Base-by-base conservation (phyloP, 441 rosid genomes). In the Croton setiger region DNA sequence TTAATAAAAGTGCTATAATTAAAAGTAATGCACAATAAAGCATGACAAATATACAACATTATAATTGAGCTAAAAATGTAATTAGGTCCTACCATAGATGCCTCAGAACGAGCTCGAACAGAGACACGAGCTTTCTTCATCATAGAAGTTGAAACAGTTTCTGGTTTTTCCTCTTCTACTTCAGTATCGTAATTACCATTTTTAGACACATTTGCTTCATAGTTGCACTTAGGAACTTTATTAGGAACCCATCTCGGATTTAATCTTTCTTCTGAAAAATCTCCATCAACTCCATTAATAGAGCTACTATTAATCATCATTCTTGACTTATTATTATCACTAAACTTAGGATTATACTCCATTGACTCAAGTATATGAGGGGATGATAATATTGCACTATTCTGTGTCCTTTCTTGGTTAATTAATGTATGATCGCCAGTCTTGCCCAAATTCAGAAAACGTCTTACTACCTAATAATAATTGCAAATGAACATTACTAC, bases 101-200 rank as follows among this genome's bases (percentile, higher is more conserved):
- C 92, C 83, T 92, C 97, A 7, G 96, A 90, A 74, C 93, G 78
- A 44, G 98, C 96, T 20, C 99, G 94, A 66, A 95, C 96, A 0
- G 99, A 92, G 63, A 95, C 99, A 58, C 99, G 96, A n/a, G 98
- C 98, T 82, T 89, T 92, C 69, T 93, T 88, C 67, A 82, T 63
- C 68, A 84, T 75, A 51, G 9, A 39, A 39, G 43, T 39, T 5
- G 87, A 45, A 90, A 81, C 83, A 49, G 88, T 87, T 63, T 92
- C 89, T 64, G 83, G 43, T 39, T 39, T 39, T 7, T 39, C 7
- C 43, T 39, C 89, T 0, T 81, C 75, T 1, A 87, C 69, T 68
- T 83, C 55, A n/a, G n/a, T 11, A 8, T 18, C 88, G 44, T 86
- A 86, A 0, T 85, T 87, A 2, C 78, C 71, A 18, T 54, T 45